A percentile compares a stretch with the other conserved stretches of the same genome.
Evolutionary conservation across 2,329 filamentous ascomycete genomes (phyloP).

Genomic region (Claviceps quebecensis): DNA sequence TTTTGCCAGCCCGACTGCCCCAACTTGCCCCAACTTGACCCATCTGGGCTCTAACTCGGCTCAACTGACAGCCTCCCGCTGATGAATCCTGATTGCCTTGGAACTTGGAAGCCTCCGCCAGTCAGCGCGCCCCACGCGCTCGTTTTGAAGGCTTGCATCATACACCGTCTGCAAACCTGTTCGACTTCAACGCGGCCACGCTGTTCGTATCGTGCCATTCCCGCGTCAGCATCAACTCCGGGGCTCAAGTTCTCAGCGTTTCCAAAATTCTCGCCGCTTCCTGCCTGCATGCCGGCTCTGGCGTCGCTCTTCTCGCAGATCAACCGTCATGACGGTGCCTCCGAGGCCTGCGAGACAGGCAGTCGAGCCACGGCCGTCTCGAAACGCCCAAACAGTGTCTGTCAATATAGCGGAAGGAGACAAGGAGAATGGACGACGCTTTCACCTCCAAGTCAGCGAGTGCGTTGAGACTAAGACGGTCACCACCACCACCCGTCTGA

Average conservation of each 20-base stretch:
- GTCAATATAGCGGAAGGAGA: constrained; percentile 32
- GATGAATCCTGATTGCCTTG: neutral
- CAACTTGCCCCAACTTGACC: no score
- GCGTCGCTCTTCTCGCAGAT: constrained; percentile 2
- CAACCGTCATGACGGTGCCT: constrained; percentile 23
- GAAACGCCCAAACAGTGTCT: constrained; percentile 27
- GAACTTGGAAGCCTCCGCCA: constrained; percentile 1
- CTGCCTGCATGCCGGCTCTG: constrained; percentile 8
- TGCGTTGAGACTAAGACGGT: constrained; percentile 59
- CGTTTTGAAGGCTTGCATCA: constrained; percentile 1
- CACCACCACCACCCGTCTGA: constrained; percentile 85
- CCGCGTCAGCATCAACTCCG: neutral
- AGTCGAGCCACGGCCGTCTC: constrained; percentile 21
- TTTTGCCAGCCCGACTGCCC: neutral
- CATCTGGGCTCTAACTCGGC: no score
- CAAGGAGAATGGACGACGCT: constrained; percentile 21
- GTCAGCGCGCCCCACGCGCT: constrained; percentile 9
- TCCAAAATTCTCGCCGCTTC: neutral
- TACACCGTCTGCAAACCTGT: neutral
- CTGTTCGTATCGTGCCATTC: neutral
- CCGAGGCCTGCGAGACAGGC: constrained; percentile 20
- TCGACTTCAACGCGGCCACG: neutral
- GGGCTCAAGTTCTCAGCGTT: constrained; percentile 3
- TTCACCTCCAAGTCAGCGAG: constrained; percentile 46
- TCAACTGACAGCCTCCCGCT: neutral